Conservation (phyloP, 345 rosid species). For the Eutrema heterophyllum region DNA sequence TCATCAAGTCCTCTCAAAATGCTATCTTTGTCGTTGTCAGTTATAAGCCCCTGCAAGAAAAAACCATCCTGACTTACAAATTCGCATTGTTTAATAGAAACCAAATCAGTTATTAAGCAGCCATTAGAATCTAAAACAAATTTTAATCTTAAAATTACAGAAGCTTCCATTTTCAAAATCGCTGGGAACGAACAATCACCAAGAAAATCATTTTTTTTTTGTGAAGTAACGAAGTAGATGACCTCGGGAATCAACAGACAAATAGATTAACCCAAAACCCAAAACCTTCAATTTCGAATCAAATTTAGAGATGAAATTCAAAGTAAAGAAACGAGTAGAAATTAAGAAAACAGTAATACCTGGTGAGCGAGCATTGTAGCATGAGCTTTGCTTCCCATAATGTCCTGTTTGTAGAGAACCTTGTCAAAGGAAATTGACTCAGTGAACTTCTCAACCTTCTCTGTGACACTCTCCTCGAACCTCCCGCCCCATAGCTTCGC, state of each 20-base stretch:
- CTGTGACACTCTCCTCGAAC: conserved; percentile 85
- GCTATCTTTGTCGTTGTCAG: conserved; percentile 54
- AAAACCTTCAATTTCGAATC: background rate
- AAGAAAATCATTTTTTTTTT: no score
- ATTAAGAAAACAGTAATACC: conserved; percentile 31
- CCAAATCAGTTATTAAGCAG: background rate
- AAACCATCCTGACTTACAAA: background rate
- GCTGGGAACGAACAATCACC: background rate
- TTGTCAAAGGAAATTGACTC: conserved; percentile 92
- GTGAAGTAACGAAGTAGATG: no score
- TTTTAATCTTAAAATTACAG: background rate
- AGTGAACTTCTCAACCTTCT: conserved; percentile 80
- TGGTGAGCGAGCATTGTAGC: conserved; percentile 89
- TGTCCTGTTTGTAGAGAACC: conserved; percentile 81
- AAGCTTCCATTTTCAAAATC: background rate
- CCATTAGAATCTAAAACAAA: background rate
- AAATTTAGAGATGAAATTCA: background rate
- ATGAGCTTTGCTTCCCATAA: conserved; percentile 90
- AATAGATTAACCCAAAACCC: no score
- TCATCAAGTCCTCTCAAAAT: conserved; percentile 73
- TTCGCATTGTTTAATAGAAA: background rate
- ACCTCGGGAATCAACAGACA: no score
- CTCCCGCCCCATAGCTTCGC: conserved; percentile 95
- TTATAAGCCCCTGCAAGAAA: conserved; percentile 61
- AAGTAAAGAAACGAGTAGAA: background rate